Percentiles rank a stretch among this genome's conserved stretches.
Evolutionary conservation across 106 monocot species (phyloP).

Genomic region (Triglochin maritima): DNA sequence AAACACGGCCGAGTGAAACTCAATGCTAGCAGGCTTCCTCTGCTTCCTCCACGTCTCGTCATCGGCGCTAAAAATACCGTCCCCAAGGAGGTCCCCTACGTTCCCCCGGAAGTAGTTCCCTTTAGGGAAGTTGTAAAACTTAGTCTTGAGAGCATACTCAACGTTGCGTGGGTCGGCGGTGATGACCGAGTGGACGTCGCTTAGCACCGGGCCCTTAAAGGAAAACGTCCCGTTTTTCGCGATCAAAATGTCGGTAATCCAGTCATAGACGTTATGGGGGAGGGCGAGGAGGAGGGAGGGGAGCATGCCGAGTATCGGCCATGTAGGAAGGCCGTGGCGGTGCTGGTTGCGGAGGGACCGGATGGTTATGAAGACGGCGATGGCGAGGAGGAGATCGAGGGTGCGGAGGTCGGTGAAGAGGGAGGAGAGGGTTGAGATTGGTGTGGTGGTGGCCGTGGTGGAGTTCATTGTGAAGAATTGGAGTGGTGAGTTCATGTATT

Average conservation of each 20-base stretch:
- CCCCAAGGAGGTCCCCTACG: conserved; percentile 62
- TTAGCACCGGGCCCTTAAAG: conserved; percentile 63
- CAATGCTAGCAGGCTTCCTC: conserved; percentile 62
- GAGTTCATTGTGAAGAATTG: background rate
- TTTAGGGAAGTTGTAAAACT: conserved; percentile 79
- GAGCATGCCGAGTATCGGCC: conserved; percentile 84
- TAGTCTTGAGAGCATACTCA: conserved; percentile 83
- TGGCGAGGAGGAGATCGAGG: conserved; percentile 49
- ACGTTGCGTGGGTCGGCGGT: conserved; percentile 87
- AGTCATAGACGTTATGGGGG: conserved; percentile 65
- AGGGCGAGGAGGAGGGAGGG: conserved; percentile 68
- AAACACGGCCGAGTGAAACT: conserved; percentile 90
- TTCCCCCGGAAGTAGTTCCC: conserved; percentile 60
- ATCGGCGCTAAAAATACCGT: conserved; percentile 82
- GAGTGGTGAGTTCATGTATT: background rate
- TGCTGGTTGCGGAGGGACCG: conserved; percentile 52
- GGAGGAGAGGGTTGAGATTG: background rate
- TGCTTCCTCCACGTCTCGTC: conserved; percentile 74
- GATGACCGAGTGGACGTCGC: conserved; percentile 69
- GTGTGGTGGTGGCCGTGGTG: background rate
- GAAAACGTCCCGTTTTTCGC: conserved; percentile 57
- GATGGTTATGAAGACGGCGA: conserved; percentile 56
- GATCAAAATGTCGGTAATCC: conserved; percentile 60
- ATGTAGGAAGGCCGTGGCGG: conserved; percentile 45
- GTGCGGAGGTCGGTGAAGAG: conserved; percentile 36